Conservation (phyloP, 1,284 basidiomycete genomes). For the Cryptococcus hybrid region DNA sequence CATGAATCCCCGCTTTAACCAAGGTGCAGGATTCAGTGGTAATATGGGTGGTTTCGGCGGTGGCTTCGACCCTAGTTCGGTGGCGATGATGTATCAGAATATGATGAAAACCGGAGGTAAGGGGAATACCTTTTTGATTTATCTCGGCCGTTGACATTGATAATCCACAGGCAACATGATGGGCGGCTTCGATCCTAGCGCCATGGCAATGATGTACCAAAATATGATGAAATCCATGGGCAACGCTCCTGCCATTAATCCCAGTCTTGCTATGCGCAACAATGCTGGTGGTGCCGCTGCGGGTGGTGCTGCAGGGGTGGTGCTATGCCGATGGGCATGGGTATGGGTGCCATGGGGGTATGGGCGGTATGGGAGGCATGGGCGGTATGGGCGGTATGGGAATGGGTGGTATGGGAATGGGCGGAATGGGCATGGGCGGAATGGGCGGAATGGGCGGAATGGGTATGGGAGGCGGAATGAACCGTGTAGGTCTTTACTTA, state of each 20-base stretch:
- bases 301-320: slow-evolving; percentile 1
- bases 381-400: slow-evolving; percentile 48
- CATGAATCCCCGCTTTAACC: neutral
- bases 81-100: slow-evolving; percentile 57
- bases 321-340: slow-evolving; percentile 49
- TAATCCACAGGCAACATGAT: slow-evolving; percentile 23
- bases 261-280: slow-evolving; percentile 39
- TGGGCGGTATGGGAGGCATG: slow-evolving; percentile 14
- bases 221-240: slow-evolving; percentile 52
- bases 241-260: slow-evolving; percentile 47
- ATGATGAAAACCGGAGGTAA: slow-evolving; percentile 50
- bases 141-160: neutral
- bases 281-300: neutral
- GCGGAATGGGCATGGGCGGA: slow-evolving; percentile 56
- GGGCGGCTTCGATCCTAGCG: slow-evolving; percentile 52
- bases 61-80: slow-evolving; percentile 54
- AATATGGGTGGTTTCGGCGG: slow-evolving; percentile 25
- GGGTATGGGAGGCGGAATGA: slow-evolving; percentile 4
- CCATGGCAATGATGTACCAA: slow-evolving; percentile 58
- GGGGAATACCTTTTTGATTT: slow-evolving; percentile 15
- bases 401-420: slow-evolving; percentile 57
- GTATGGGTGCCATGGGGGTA: slow-evolving; percentile 46
- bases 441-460: slow-evolving; percentile 53
- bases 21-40: slow-evolving; percentile 33
- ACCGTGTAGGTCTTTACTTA: neutral